Evolutionary conservation across 176 grass and related monocot genomes (phyloP), one percentile per base, ranked within the genome.

Genomic region (Elaeis guineensis): DNA sequence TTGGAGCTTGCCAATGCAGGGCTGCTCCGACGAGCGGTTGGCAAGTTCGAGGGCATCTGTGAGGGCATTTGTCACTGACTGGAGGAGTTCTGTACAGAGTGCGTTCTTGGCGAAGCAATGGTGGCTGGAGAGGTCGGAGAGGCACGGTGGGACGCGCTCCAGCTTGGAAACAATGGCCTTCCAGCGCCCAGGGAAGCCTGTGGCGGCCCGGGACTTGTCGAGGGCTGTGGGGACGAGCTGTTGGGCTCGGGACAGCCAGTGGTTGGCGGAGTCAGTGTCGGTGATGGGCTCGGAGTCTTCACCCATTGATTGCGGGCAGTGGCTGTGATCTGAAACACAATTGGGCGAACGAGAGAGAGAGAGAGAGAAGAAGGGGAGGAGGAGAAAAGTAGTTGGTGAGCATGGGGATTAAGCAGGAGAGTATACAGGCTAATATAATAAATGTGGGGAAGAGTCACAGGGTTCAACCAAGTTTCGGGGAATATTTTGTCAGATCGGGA

Each of bases 221-320:
- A 95, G 62, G 9, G 89, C 85, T 0, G 57, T 58, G 6, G 85
- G 81, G 29, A 89, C 75, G 51, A 89, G 72, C 39, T 62, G 67
- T 4, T 72, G 55, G 19, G 85, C 85, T 57, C 57, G 61, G 24
- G 75, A 64, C 0, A 95, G 85, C 61, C 80, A 60, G 29, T 89
- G 70, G 44, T 82, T 80, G 1, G 81, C 77, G 22, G 75, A 77
- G 18, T 76, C 66, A 0, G 23, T 20, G 29, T 50, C 73, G 16
- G 51, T 11, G n/a, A 44, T 25, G 6, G 23, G 14, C 17, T 77
- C 56, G 22, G 19, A 17, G 15, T 51, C 54, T 5, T 52, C 55
- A 25, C 56, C 75, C 75, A 77, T 77, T 19, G 75, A 59, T 14
- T 21, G 19, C 11, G n/a, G 17, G 61, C 15, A 19, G 25, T 70